Percentiles rank a stretch among this genome's conserved stretches.
Conservation (phyloP, 2,329 filamentous ascomycete species). For the Fusarium continuum region DNA sequence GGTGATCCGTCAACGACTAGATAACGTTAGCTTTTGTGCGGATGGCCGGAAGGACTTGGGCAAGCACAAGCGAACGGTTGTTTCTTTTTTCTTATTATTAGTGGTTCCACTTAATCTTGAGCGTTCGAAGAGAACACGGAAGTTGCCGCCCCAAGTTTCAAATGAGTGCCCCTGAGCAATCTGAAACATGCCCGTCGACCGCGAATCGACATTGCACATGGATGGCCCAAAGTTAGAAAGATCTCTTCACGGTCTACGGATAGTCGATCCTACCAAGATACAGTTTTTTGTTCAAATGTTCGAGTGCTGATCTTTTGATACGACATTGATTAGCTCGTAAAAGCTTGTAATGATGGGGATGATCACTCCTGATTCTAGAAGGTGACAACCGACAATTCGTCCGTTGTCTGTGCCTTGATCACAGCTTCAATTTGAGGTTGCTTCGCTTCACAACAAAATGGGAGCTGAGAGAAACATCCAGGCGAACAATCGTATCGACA, state of each 20-base stretch:
- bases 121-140: constrained; percentile 2
- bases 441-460: not conserved
- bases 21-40: too few species aligned
- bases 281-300: not conserved
- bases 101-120: constrained; percentile 13
- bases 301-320: not conserved
- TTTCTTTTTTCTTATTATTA: constrained; percentile 22
- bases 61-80: constrained; percentile 13
- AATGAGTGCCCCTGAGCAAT: constrained; percentile 21
- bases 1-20: constrained; percentile 16
- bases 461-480: not conserved
- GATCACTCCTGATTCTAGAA: constrained; percentile 18
- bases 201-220: constrained; percentile 14
- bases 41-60: not conserved
- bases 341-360: constrained; percentile 3
- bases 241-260: constrained; percentile 19
- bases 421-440: not conserved
- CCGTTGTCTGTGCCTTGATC: not conserved
- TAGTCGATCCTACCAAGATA: constrained; percentile 2
- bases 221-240: constrained; percentile 11
- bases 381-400: not conserved
- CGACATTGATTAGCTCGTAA: constrained; percentile 1
- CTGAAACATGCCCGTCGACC: constrained; percentile 33
- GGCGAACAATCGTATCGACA: not conserved
- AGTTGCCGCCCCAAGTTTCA: constrained; percentile 33